Base-by-base conservation (phyloP, 2,329 filamentous ascomycete species). In the Stemphylium beticola region DNA sequence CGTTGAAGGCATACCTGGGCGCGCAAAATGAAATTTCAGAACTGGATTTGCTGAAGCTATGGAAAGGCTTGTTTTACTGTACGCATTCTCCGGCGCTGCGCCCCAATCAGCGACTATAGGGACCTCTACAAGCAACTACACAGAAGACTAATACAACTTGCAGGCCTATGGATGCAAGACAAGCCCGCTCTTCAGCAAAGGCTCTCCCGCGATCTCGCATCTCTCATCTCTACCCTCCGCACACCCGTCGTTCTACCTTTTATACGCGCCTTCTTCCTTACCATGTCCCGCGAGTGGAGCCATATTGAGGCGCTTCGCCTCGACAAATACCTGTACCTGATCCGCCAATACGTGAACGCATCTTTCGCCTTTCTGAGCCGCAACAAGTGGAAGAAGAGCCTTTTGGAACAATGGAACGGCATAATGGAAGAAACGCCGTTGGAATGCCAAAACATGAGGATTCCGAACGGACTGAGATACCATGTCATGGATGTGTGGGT, bases 31-130 rank as follows among this genome's bases (percentile, higher is more conserved):
- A 82, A 49, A 85, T 97, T 57, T 79, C 85, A 15, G 79, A 85
- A 36, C 75, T 89, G 62, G 92, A 96, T 61, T 81, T 91, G 44
- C 81, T 93, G 57, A 96, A 96, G 79, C 84, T 98, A 62, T 96
- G 92, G 92, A 96, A 96, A 73, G 93, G 92, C 4, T 85, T 98
- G 17, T 97, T 95, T 81, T 97, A 92, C 82, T 86, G 85, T 84
- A 79, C 49, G 79, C 32, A 36, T 32, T 47, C 22, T n/a, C n/a
- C 11, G 17, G 17, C 4, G 32, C 38, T 31, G n/a, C 33, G 7
- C 15, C n/a, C 4, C 4, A 5, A 29, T 22, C n/a, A 20, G 18
- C 12, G 32, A 11, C n/a, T 1, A 18, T 7, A 26, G 3, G 14
- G 18, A 34, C 17, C 49, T 9, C 14, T 20, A 24, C 24, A 33